These are phyloP conservation scores for Hypomontagnella submonticulosa DNA, from an alignment of 495 filamentous ascomycete genomes.

Conservation along the genomic window DNA sequence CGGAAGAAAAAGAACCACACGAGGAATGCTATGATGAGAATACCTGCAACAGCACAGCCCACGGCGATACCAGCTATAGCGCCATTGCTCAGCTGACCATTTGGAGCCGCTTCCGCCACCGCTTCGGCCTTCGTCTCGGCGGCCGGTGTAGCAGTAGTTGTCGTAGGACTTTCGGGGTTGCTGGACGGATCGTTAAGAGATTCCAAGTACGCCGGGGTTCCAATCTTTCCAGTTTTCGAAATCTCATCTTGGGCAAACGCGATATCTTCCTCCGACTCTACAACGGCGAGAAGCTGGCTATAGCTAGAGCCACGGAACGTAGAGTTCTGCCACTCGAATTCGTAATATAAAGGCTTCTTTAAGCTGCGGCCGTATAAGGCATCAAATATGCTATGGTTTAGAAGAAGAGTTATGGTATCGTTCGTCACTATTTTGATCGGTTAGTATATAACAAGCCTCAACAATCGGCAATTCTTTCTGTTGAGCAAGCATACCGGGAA, in stretches of 20 bases:
- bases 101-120: background rate
- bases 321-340: conserved; percentile 32
- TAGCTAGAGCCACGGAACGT: conserved; percentile 27
- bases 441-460: conserved; percentile 11
- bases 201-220: conserved; percentile 8
- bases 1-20: conserved; percentile 52
- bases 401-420: conserved; percentile 6
- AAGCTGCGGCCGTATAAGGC: conserved; percentile 8
- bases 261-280: background rate
- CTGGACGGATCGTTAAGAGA: background rate
- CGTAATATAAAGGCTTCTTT: conserved; percentile 28
- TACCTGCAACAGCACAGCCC: conserved; percentile 48
- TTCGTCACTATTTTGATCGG: conserved; percentile 16
- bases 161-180: conserved; percentile 1
- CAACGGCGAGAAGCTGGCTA: conserved; percentile 28
- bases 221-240: background rate
- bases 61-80: conserved; percentile 59
- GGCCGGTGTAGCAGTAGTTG: conserved; percentile 9
- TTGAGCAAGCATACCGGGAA: conserved; percentile 16
- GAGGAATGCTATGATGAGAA: conserved; percentile 47
- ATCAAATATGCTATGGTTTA: background rate
- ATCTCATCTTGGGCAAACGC: background rate
- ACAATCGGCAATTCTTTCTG: background rate
- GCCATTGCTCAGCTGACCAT: conserved; percentile 44
- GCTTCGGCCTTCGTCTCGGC: background rate